Base-by-base conservation (phyloP, 352 stramenopile genomes). In the Globisporangium abappressorium region DNA sequence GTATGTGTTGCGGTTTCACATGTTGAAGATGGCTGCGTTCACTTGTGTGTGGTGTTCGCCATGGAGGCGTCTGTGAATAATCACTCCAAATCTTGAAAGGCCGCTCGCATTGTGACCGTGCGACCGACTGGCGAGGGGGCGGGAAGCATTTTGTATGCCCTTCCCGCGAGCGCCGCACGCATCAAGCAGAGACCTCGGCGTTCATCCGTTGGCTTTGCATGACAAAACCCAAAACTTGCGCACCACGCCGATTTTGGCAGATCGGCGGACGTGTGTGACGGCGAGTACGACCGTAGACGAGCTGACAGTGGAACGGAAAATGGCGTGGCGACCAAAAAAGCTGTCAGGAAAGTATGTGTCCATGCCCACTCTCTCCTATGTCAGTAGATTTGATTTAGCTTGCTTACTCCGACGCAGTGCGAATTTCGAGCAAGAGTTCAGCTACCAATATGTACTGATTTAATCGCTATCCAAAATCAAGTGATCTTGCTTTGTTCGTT, bases 211-310 rank as follows among this genome's bases (percentile, higher is more conserved):
- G 24, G 24, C 24, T 26, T 26, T 26, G 24, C 0, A 26, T 26
- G 24, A 26, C 24, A 26, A 26, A 26, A 26, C 24, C 24, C 34
- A 49, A 60, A 46, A 46, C 28, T 20, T 20, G 30, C 20, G 30
- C 55, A 59, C 54, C 54, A 60, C 20, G 55, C 30, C 20, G 20
- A 30, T 61, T 47, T 46, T 28, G 20, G 55, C 55, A 30, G 30
- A 61, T 61, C 30, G 30, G 47, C 55, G 46, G 30, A 46, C 20
- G 55, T 46, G 30, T 33, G 30, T 33, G 30, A 33, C 30, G 30
- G 30, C 30, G 11, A 9, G 28, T 26, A 33, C 53, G n/a, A 59
- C 26, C 54, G 54, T 59, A 38, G 54, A 59, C 55, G 55, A 46
- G 8, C 20, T 41, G 8, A 41, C 8, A 43, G 36, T 43, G 36